Base-by-base conservation (phyloP, 495 filamentous ascomycete genomes). In the Penicillium coprophilum region DNA sequence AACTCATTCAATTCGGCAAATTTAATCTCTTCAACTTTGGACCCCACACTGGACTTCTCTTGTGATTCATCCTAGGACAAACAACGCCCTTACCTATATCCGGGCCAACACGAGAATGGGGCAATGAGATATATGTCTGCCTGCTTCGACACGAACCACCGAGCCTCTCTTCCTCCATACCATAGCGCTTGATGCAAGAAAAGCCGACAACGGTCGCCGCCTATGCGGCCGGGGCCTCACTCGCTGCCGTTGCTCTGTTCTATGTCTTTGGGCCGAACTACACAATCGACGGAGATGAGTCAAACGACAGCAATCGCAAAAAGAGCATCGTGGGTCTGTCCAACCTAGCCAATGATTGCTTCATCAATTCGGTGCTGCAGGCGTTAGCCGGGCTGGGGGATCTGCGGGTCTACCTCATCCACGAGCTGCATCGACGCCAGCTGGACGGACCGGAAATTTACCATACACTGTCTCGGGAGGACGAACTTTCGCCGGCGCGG, bases 261-360 rank as follows among this genome's bases (percentile, higher is more conserved):
- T 99, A 97, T 68, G 92, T 97, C 57, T 97, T 99, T 70, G 92
- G 85, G 3, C 94, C 94, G 6, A 96, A 95, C 32, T 96, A 90
- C 73, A 90, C 96, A 63, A 84, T 97, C 64, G 93, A 98, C 73
- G 82, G 83, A 58, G 88, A 91, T 24, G 76, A 80, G 47, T 79
- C 85, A 20, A 80, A 80, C 50, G 78, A 80, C 38, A 83, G 71
- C 51, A 75, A 82, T 53, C 84, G 89, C 46, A 96, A 93, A 73
- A 92, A 91, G 68, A 89, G 89, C 56, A 87, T 92, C 43, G 92
- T 99, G 20, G 94, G 94, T 41, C 80, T 99, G 24, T 78, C 80
- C 15, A 99, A 99, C 64, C 83, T 91, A 4, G 95, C 92, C 55
- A 97, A 97, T 76, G 95, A 99, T 72, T 99, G 94, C 77, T 99